Evolutionary conservation across 768 basidiomycete species (phyloP).

Genomic region (Collybiopsis confluens): DNA sequence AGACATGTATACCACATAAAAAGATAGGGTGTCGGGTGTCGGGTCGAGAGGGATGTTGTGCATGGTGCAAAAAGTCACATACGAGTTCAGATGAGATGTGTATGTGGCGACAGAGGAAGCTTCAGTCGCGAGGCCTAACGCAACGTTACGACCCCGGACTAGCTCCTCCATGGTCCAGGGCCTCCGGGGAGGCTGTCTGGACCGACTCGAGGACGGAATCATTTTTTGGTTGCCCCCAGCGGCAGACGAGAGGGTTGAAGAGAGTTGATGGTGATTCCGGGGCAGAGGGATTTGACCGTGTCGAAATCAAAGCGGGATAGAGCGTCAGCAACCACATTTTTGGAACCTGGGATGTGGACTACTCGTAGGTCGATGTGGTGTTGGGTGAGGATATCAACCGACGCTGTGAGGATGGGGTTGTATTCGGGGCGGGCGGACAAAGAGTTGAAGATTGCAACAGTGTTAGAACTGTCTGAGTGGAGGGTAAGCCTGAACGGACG

Average conservation of each 20-base stretch:
- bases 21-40: slow-evolving; percentile 30
- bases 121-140: slow-evolving; percentile 27
- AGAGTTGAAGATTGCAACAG: slow-evolving; percentile 19
- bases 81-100: slow-evolving; percentile 31
- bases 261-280: neutral
- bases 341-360: slow-evolving; percentile 15
- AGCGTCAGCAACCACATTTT: slow-evolving; percentile 23
- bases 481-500: slow-evolving; percentile 23
- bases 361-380: slow-evolving; percentile 18
- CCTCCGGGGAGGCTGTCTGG: slow-evolving; percentile 22
- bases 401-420: slow-evolving; percentile 15
- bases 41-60: slow-evolving; percentile 33
- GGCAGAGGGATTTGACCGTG: neutral
- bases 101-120: slow-evolving; percentile 19
- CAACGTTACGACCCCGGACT: slow-evolving; percentile 24
- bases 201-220: slow-evolving; percentile 7
- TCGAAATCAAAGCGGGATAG: slow-evolving; percentile 18
- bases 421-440: slow-evolving; percentile 12
- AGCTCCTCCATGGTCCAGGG: slow-evolving; percentile 27
- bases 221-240: slow-evolving; percentile 21
- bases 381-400: slow-evolving; percentile 17
- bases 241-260: neutral
- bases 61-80: slow-evolving; percentile 25
- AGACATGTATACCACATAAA: slow-evolving; percentile 30
- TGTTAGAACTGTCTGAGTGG: slow-evolving; percentile 21